A percentile compares a stretch with the other conserved stretches of the same genome.
Evolutionary conservation across 192 early-diverging fungal genomes (phyloP).

Genomic region (Dispira parvispora): DNA sequence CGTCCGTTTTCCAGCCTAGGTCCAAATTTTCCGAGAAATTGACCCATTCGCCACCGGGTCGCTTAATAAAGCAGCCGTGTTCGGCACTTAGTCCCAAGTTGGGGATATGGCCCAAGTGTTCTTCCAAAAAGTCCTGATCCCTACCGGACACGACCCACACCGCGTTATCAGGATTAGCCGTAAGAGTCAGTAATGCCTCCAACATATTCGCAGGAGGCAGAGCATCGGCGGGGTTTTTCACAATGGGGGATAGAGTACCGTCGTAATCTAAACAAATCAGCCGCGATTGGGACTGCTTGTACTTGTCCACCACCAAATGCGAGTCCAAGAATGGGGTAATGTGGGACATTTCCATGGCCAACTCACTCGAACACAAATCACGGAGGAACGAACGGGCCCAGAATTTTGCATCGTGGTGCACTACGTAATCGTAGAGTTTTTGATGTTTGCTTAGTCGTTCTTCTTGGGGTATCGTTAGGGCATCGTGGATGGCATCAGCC

Average conservation of each 20-base stretch:
- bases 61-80: constrained; percentile 87
- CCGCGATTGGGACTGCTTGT: constrained; percentile 43
- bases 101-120: constrained; percentile 63
- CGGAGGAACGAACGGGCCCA: constrained; percentile 77
- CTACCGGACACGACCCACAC: constrained; percentile 88
- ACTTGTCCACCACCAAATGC: constrained; percentile 23
- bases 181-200: constrained; percentile 42
- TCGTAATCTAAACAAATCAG: constrained; percentile 94
- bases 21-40: constrained; percentile 57
- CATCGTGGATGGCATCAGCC: constrained; percentile 78
- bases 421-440: constrained; percentile 68
- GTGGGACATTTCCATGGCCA: constrained; percentile 25
- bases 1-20: constrained; percentile 88
- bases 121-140: constrained; percentile 65
- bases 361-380: constrained; percentile 39
- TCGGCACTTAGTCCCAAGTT: constrained; percentile 80
- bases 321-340: constrained; percentile 26
- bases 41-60: constrained; percentile 52
- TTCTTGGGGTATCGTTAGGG: constrained; percentile 60
- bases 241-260: constrained; percentile 86
- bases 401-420: constrained; percentile 60
- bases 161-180: constrained; percentile 61
- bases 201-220: constrained; percentile 73
- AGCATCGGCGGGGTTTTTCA: constrained; percentile 64
- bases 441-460: constrained; percentile 35